Conservation (phyloP, 75 land plant species). For the Pseudotsuga menziesii region DNA sequence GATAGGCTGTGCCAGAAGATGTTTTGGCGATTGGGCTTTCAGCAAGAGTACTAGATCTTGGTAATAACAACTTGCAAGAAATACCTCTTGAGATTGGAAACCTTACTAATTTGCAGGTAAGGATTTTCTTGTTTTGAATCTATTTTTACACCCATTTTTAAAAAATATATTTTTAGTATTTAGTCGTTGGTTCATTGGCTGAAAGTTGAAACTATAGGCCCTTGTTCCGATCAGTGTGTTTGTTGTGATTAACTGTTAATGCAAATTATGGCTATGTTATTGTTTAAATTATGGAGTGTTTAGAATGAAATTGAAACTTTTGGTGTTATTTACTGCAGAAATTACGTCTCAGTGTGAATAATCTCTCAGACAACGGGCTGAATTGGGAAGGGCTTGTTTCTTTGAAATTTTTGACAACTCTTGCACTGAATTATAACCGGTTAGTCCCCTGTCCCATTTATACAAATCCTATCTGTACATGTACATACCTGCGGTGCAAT, state of each 20-base stretch:
- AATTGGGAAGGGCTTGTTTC: slow-evolving; percentile 54
- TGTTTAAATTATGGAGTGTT: neutral
- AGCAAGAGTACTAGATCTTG: slow-evolving; percentile 60
- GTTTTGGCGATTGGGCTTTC: slow-evolving; percentile 61
- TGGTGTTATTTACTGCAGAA: slow-evolving; percentile 41
- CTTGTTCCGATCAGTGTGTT: neutral
- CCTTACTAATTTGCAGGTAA: slow-evolving; percentile 47
- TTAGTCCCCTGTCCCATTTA: slow-evolving; percentile 23
- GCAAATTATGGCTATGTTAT: neutral
- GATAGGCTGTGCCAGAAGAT: slow-evolving; percentile 69
- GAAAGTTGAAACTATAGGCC: neutral
- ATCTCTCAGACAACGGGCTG: slow-evolving; percentile 46
- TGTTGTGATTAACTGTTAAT: neutral
- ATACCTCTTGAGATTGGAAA: slow-evolving; percentile 45
- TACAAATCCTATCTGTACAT: neutral
- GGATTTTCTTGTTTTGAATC: neutral
- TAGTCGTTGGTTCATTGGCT: neutral
- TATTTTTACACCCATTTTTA: neutral
- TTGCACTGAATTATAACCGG: slow-evolving; percentile 58
- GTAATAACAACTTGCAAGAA: slow-evolving; percentile 44
- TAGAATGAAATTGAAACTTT: neutral
- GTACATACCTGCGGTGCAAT: neutral
- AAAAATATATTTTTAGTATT: neutral
- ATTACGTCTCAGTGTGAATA: slow-evolving; percentile 52
- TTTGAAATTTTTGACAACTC: slow-evolving; percentile 40